Evolutionary conservation across 179 eudicot genomes (phyloP), one percentile per base, ranked within the genome.

Genomic region (Corrigiola litoralis): DNA sequence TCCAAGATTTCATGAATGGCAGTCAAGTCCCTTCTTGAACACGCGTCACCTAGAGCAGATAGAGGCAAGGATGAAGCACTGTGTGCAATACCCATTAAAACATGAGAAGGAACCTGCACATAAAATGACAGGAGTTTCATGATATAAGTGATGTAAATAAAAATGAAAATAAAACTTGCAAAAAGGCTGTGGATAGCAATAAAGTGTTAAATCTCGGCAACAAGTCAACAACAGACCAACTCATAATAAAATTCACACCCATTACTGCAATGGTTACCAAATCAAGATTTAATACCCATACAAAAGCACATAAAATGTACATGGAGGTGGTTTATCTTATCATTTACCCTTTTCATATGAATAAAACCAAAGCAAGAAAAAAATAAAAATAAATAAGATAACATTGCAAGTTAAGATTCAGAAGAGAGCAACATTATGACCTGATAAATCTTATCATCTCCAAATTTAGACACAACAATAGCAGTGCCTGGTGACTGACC

Each of bases 1-100:
- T 84, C 89, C 77, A 86, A 72, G 42, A 84, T 65, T 77, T 78
- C 85, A 65, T 84, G 89, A 38, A 86, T 80, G 61, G 87, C 87
- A 51, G 82, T 84, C 81, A 86, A 78, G 64, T 86, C 89, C 75
- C 69, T 78, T 80, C 83, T 86, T 51, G 51, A 64, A 67, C 85
- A 80, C 42, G 87, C 90, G 57, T 85, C 85, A 18, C 90, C 90
- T 62, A 80, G 66, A 17, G 82, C 66, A 31, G 84, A 63, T 56
- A 69, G 63, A 42, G 90, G 82, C 66, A 75, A 36, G 49, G 80
- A 62, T 12, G 83, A 65, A 24, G 78, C 67, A 65, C 77, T 66
- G 65, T 72, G 73, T 9, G 83, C 59, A 21, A 83, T 72, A 29
- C 85, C 87, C 90, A 85, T 74, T 66, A 85, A 73, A 45, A 61